Evolutionary conservation across 2,329 filamentous ascomycete species (phyloP).

Genomic region (Cytospora chrysosperma): DNA sequence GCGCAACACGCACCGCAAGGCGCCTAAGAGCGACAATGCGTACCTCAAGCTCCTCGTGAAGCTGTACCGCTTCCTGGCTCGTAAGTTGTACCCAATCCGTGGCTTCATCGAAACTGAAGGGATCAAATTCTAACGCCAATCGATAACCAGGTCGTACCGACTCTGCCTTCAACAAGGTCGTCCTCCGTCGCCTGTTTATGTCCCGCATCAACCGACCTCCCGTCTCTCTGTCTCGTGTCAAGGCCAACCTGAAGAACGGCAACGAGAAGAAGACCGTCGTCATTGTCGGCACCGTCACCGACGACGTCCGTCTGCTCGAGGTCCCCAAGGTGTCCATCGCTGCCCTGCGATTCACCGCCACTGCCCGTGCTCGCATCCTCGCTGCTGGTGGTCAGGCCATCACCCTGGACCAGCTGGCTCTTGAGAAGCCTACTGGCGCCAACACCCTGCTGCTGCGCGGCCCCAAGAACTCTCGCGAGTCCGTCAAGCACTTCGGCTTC

Average conservation of each 20-base stretch:
- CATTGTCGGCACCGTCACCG: constrained; percentile 91
- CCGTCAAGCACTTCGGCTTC: constrained; percentile 98
- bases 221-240: constrained; percentile 90
- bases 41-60: constrained; percentile 97
- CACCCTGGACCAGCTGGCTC: constrained; percentile 95
- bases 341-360: constrained; percentile 94
- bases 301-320: constrained; percentile 90
- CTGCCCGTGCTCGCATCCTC: constrained; percentile 87
- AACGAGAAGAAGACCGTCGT: constrained; percentile 81
- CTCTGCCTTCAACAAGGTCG: constrained; percentile 96
- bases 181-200: constrained; percentile 97
- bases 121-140: neutral
- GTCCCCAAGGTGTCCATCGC: constrained; percentile 92
- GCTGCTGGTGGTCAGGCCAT: constrained; percentile 93
- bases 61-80: constrained; percentile 94
- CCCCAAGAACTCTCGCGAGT: constrained; percentile 97
- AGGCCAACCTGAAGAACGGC: constrained; percentile 64
- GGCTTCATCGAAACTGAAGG: neutral
- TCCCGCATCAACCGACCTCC: constrained; percentile 97
- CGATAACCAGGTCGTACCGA: constrained; percentile 78
- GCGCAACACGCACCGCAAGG: constrained; percentile 78
- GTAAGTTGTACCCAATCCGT: constrained; percentile 58
- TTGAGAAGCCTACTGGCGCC: constrained; percentile 90
- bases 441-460: constrained; percentile 97
- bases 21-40: constrained; percentile 94